These are phyloP conservation scores for Alternaria conjuncta DNA, from an alignment of 2,329 filamentous ascomycete species.

Conservation along the genomic window DNA sequence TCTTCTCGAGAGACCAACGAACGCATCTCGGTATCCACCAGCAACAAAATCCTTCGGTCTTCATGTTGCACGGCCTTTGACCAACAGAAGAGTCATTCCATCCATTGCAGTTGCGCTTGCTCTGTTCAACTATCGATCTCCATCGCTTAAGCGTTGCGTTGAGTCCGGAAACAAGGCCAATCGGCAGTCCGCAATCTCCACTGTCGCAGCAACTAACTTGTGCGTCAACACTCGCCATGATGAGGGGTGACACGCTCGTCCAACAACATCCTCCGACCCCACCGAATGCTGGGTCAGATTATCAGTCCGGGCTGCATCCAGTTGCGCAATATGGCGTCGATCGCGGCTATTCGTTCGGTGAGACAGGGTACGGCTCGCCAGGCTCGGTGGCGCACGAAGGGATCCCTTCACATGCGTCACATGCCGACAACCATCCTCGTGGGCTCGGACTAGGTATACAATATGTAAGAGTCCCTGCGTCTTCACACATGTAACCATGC, in stretches of 20 bases:
- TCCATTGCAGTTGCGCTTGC: neutral
- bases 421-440: conserved; percentile 28
- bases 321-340: conserved; percentile 53
- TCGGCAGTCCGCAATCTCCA: conserved; percentile 7
- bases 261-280: conserved; percentile 48
- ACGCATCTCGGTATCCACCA: neutral
- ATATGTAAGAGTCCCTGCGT: conserved; percentile 36
- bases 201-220: conserved; percentile 10
- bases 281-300: conserved; percentile 38
- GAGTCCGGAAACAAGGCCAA: conserved; percentile 14
- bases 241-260: conserved; percentile 44
- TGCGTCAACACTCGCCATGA: conserved; percentile 24
- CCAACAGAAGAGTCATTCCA: conserved; percentile 1
- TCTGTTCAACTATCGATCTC: conserved; percentile 1
- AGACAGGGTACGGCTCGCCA: conserved; percentile 40
- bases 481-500: conserved; percentile 12
- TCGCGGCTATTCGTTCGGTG: conserved; percentile 47
- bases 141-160: conserved; percentile 14
- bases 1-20: conserved; percentile 25
- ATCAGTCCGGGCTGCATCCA: conserved; percentile 49
- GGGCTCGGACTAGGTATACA: conserved; percentile 37
- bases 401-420: conserved; percentile 37
- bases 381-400: conserved; percentile 34
- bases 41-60: conserved; percentile 6
- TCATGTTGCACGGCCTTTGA: conserved; percentile 9